A percentile compares a stretch with the other conserved stretches of the same genome.
phyloP scores from a whole-genome alignment of 2,329 filamentous ascomycete genomes.

The Ophiostoma australiae region DNA sequence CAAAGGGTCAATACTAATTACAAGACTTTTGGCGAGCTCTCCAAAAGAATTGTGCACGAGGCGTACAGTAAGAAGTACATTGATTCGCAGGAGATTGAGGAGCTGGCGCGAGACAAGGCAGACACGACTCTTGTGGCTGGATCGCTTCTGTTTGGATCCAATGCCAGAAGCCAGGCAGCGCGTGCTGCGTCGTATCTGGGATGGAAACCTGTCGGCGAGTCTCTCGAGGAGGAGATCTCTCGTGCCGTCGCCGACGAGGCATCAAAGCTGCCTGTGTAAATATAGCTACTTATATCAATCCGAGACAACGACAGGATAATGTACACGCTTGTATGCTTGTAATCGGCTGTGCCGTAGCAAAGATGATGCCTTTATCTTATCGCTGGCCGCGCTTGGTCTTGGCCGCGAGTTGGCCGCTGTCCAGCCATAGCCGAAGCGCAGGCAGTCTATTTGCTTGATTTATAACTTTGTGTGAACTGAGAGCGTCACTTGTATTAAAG shows the following conservation, averaged over 20 bases:
- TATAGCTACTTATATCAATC: no score
- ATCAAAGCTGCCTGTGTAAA: not conserved
- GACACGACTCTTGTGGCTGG: not conserved
- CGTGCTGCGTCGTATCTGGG: not conserved
- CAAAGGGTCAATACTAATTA: not conserved
- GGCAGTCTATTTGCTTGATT: not conserved
- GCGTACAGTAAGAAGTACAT: not conserved
- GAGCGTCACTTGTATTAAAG: no score
- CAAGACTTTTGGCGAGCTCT: not conserved
- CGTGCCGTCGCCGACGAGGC: not conserved
- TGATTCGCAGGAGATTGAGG: not conserved
- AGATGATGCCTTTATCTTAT: not conserved
- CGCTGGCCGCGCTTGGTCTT: not conserved
- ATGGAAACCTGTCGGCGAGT: not conserved
- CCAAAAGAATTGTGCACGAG: not conserved
- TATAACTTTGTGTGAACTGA: no score
- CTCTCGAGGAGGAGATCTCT: not conserved
- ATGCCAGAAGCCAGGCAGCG: not conserved
- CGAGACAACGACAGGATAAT: no score
- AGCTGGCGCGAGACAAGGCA: not conserved
- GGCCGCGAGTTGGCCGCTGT: not conserved
- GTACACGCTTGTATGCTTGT: no score
- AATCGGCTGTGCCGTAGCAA: not conserved
- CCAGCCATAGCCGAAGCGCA: not conserved
- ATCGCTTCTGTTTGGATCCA: not conserved